These are phyloP conservation scores for Bonia amplexicaulis DNA, from an alignment of 176 grass and related monocot species.

Conservation along the genomic window DNA sequence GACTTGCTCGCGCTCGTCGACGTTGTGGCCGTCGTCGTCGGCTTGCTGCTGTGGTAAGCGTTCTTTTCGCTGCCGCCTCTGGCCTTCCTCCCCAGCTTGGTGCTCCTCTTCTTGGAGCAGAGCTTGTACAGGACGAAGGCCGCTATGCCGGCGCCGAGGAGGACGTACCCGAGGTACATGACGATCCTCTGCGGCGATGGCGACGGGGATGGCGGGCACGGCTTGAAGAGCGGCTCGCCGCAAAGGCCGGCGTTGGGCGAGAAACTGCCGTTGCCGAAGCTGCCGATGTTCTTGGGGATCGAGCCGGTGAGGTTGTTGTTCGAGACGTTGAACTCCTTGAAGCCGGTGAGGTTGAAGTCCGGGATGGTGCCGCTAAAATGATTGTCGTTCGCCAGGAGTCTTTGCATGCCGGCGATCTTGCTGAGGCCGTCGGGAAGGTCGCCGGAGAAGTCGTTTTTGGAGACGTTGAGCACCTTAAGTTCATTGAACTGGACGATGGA, in stretches of 20 bases:
- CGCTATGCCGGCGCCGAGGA: conserved; percentile 37
- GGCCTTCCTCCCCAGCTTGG: not conserved
- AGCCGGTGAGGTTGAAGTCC: conserved; percentile 14
- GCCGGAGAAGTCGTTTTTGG: conserved; percentile 50
- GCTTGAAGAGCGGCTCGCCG: not conserved
- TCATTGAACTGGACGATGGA: not conserved
- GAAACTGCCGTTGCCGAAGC: not conserved
- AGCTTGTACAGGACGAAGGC: conserved; percentile 33
- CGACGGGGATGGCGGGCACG: not conserved
- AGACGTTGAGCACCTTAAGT: conserved; percentile 25
- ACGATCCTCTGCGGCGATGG: not conserved
- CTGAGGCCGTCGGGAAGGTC: conserved; percentile 18
- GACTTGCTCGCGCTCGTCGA: conserved; percentile 22
- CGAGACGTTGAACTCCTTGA: not conserved
- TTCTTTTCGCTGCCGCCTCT: not conserved
- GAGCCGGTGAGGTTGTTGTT: conserved; percentile 46
- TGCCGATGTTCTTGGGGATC: not conserved
- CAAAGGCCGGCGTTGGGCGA: conserved; percentile 41
- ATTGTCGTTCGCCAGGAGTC: conserved; percentile 34
- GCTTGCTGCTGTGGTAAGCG: not conserved
- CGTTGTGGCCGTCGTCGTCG: not conserved
- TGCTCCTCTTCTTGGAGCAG: conserved; percentile 9
- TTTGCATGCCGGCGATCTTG: not conserved
- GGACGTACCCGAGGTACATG: conserved; percentile 44
- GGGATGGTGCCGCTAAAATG: conserved; percentile 42